phyloP scores from a whole-genome alignment of 257 asterid genomes.

The Solanum arcanum region DNA sequence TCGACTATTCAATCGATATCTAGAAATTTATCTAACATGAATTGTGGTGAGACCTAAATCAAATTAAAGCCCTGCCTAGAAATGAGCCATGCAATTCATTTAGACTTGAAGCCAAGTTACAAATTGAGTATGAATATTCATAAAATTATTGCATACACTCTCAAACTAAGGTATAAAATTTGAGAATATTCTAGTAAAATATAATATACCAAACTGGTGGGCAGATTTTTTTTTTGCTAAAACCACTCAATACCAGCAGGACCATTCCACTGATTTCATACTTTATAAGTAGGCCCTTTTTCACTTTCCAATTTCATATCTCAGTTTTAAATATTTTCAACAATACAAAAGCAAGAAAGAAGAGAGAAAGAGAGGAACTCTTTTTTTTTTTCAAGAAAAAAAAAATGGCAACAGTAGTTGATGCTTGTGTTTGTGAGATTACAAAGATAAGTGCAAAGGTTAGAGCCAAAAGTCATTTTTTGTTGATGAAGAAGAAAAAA shows the following conservation, averaged over 20 bases:
- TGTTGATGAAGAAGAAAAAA: conserved; percentile 6
- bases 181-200: conserved; percentile 28
- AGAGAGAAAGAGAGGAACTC: neutral
- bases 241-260: neutral
- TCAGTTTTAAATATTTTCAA: neutral
- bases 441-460: conserved; percentile 45
- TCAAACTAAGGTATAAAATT: neutral
- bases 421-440: conserved; percentile 42
- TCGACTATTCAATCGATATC: neutral
- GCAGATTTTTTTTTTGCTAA: neutral
- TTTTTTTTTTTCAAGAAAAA: neutral
- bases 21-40: neutral
- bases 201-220: conserved; percentile 4
- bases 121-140: neutral
- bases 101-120: neutral
- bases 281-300: neutral
- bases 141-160: neutral
- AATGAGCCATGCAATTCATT: no score
- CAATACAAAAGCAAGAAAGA: neutral
- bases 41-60: no score
- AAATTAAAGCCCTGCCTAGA: no score
- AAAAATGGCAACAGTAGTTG: conserved; percentile 46
- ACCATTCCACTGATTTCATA: neutral
- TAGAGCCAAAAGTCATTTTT: conserved; percentile 28
- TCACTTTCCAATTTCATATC: no score